phyloP scores from a whole-genome alignment of 2,329 filamentous ascomycete species.

The Mycosphaerella sp. region DNA sequence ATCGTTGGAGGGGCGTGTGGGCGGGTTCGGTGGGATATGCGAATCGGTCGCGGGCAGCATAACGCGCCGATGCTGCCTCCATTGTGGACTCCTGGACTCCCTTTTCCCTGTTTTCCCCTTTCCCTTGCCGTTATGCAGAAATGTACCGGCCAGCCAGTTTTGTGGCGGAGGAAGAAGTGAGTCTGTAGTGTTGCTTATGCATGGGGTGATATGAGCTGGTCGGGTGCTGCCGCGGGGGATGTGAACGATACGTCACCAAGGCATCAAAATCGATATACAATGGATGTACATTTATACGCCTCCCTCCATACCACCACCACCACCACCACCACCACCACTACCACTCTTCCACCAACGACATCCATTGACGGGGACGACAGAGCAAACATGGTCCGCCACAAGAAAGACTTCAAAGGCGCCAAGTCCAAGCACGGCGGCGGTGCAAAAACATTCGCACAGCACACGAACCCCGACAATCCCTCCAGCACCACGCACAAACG shows the following conservation, averaged over 20 bases:
- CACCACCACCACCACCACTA: neutral
- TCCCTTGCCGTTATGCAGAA: too few relatives aligned
- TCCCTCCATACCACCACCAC: too few relatives aligned
- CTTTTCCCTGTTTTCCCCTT: neutral
- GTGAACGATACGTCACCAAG: too few relatives aligned
- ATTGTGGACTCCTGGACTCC: constrained; percentile 35
- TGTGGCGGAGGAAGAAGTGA: too few relatives aligned
- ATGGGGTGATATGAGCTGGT: neutral
- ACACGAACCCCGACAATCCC: constrained; percentile 26
- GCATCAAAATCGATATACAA: neutral
- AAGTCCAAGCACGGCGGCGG: constrained; percentile 52
- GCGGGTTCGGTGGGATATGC: constrained; percentile 70
- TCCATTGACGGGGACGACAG: neutral
- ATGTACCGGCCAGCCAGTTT: too few relatives aligned
- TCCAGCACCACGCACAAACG: constrained; percentile 21
- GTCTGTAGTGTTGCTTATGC: too few relatives aligned
- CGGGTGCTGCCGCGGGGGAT: neutral
- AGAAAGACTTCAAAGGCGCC: constrained; percentile 74
- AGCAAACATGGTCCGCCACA: constrained; percentile 56
- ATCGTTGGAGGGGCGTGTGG: constrained; percentile 84
- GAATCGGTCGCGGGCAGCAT: constrained; percentile 92
- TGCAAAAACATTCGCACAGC: constrained; percentile 28
- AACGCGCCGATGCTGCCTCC: constrained; percentile 94
- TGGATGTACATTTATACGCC: too few relatives aligned
- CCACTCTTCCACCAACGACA: neutral